These are phyloP conservation scores for Trypanosoma lewisi DNA, from an alignment of 208 protist species.

Conservation along the genomic window DNA sequence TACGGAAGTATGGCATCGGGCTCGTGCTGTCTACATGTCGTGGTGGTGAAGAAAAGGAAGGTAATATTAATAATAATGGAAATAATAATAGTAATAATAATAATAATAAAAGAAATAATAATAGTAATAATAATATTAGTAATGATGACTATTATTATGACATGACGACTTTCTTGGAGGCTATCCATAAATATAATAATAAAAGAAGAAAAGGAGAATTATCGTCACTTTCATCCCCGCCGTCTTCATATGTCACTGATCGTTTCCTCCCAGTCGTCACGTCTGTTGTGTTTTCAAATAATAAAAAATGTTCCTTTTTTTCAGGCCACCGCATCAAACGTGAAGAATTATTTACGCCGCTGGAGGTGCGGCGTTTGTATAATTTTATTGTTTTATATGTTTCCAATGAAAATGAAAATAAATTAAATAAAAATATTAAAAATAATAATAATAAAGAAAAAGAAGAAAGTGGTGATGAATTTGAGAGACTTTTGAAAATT, in stretches of 20 bases:
- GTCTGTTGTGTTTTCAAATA: conserved; percentile 16
- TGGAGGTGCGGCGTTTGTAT: conserved; percentile 14
- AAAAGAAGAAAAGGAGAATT: neutral
- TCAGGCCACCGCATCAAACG: neutral
- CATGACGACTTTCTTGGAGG: conserved; percentile 15
- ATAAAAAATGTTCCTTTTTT: neutral
- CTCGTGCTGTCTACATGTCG: conserved; percentile 5
- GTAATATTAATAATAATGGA: neutral
- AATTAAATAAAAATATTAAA: no score
- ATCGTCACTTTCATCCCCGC: no score
- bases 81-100: neutral
- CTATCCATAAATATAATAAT: conserved; percentile 12
- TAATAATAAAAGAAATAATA: no score
- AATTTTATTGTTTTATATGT: conserved; percentile 22
- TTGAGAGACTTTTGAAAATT: no score
- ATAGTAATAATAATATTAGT: neutral
- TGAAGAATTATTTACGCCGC: conserved; percentile 4
- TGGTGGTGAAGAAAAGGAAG: neutral
- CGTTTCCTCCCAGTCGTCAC: neutral
- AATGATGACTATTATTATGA: neutral
- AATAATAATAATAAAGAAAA: no score
- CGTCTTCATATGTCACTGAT: no score
- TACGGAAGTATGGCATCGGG: no score
- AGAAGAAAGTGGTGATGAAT: neutral
- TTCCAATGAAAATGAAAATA: neutral